Base-by-base conservation (phyloP, 495 filamentous ascomycete species). In the Astrothelium subdiscretum region DNA sequence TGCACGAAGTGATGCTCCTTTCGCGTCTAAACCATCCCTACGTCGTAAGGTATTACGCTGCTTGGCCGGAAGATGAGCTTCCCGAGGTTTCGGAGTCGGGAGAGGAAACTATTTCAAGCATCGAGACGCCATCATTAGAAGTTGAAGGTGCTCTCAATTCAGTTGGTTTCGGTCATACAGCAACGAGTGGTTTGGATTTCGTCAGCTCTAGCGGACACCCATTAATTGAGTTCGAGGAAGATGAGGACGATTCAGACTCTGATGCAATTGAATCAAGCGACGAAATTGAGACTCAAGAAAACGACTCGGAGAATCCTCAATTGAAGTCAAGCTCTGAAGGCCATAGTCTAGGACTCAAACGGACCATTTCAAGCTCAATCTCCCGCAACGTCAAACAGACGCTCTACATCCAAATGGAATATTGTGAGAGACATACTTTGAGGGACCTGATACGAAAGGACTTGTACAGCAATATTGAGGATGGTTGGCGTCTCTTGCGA, bases 351-450 rank as follows among this genome's bases (percentile, higher is more conserved):
- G 22, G 32, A 31, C 66, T 66, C 32, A 65, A 64, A 60, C 61
- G 68, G 3, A 69, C 65, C 20, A 42, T 44, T 11, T 74, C 72
- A 6, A 65, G 58, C 26, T 67, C 71, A 3, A 20, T 8, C 42
- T 60, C 10, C 27, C 59, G n/a, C 63, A 78, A 31, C 73, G 68
- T 79, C 29, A 77, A 77, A 57, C 83, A 82, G 8, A 84, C 83
- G 0, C 80, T 92, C 0, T 92, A 91, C 69, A 92, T 92, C 63
- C 87, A 89, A 65, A 98, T 98, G 94, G 92, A 97, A 68, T 96
- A 96, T 69, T 97, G 95, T 70, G 94, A 97, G 71, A 91, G 89
- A 68, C 85, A 90, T 82, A 97, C 94, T 0, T 78, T 98, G 32
- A 86, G 94, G 35, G 91, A 98, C 78, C 74, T 96, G n/a, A 92